Evolutionary conservation across 208 protist genomes (phyloP), one percentile per base, ranked within the genome.

Genomic region (Leishmania braziliensis): DNA sequence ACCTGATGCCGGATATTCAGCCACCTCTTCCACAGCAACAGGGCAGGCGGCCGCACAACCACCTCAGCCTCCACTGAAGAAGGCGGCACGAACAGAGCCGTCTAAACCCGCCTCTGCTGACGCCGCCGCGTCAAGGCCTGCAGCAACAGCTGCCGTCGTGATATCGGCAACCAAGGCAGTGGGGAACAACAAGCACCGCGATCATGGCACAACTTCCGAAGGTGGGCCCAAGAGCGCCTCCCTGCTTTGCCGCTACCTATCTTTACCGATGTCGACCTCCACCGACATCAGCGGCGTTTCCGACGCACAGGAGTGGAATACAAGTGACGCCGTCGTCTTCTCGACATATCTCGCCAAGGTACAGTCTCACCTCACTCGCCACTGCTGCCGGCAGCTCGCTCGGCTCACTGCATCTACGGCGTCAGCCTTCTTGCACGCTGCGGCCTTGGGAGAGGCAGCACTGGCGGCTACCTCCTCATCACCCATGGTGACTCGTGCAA

Each of bases 341-440:
- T 72, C 84, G 14, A 72, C 50, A 29, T 88, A 89, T 66, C 85
- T 93, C 72, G 88, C 88, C 0, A 33, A 88, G 33, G 77, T 75
- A 9, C 81, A 93, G 73, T 69, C 80, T 29, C 62, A 82, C 66
- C 78, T 93, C 58, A 23, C 81, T 65, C 75, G 86, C 18, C 56
- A 80, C 36, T 86, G 72, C 68, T 92, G 90, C 56, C 82, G 73
- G 29, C 54, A 77, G 20, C 79, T 92, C 51, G 79, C 90, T 16
- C 70, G 50, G 51, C 77, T 85, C 43, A 85, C 82, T 23, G 78
- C 82, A 20, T 46, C 82, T 12, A 81, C 82, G n/a, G 60, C 68
- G 5, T 70, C 76, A 5, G 82, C 77, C 4, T 85, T 85, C 48
- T 56, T 85, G 16, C 70, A 80, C 51, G 82, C 62, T 66, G 82